Evolutionary conservation across 371 early-diverging fungal genomes (phyloP), one percentile per base, ranked within the genome.

Genomic region (Nematocida parisii): DNA sequence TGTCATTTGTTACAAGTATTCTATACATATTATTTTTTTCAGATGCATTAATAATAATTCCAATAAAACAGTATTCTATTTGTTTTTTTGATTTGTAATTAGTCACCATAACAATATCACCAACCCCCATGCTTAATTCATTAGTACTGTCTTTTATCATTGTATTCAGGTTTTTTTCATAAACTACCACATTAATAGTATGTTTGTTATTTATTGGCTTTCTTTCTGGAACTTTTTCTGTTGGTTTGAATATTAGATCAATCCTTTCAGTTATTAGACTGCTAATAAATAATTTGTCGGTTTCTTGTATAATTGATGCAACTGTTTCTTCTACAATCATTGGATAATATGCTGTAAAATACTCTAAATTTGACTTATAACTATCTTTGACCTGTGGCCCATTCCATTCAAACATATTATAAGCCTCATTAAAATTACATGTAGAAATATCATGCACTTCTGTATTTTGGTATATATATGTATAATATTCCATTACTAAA

Each of bases 321-420:
- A 61, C 7, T 13, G 75, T 64, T 57, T 75, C 75, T 5, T 75
- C 11, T n/a, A 75, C 22, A 20, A 75, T 45, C 22, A 75, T 68
- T 6, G 75, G 52, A 22, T 75, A 75, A 47, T 72, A 75, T 15
- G 50, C 40, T 4, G 15, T 20, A 55, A 57, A 75, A 54, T 75
- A 75, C 11, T 66, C 75, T 11, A 11, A 22, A n/a, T n/a, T 22
- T 22, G 58, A 22, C 9, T 22, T 58, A 22, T 58, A 58, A n/a
- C 11, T n/a, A 18, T 50, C 18, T 18, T 50, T 50, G 33, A 33
- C 33, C 33, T 33, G 33, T 33, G 33, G 33, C 33, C 33, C 33
- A 33, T 1, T 33, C 1, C 33, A 33, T 2, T 33, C 2, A 33
- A 33, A 33, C 33, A 33, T 33, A 33, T 33, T 33, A 33, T 33